Evolutionary conservation across 352 stramenopile species (phyloP).

Genomic region (Elongisporangium senticosum): DNA sequence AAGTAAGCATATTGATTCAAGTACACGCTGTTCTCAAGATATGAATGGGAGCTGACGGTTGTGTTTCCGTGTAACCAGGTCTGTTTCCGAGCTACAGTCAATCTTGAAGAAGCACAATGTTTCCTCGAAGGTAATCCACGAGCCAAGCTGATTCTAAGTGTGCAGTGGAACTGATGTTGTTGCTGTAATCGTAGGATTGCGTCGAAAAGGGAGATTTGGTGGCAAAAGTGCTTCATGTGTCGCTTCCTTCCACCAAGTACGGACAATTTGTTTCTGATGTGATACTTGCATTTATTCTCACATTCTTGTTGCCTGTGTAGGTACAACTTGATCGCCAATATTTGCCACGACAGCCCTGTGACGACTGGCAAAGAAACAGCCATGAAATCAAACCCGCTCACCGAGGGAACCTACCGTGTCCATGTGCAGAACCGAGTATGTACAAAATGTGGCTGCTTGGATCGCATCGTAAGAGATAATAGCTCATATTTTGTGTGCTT

Average conservation of each 20-base stretch:
- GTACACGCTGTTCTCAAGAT: neutral
- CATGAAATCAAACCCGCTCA: conserved; percentile 89
- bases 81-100: conserved; percentile 53
- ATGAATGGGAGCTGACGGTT: conserved; percentile 1
- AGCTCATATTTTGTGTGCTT: neutral
- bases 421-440: conserved; percentile 92
- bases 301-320: conserved; percentile 35
- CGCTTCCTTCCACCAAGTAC: conserved; percentile 63
- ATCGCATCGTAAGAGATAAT: conserved; percentile 4
- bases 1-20: conserved; percentile 16
- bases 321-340: conserved; percentile 98
- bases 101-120: conserved; percentile 50
- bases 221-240: conserved; percentile 48
- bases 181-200: conserved; percentile 36
- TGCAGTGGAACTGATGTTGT: neutral
- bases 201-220: conserved; percentile 79
- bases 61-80: conserved; percentile 19
- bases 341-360: conserved; percentile 94
- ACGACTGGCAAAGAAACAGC: conserved; percentile 89
- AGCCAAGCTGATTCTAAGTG: neutral
- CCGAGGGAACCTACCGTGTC: conserved; percentile 95
- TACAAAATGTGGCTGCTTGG: neutral
- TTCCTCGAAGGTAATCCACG: conserved; percentile 29
- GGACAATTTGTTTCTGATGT: conserved; percentile 1
- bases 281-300: conserved; percentile 4